Evolutionary conservation across 1,284 basidiomycete genomes (phyloP).

Genomic region (Cystobasidium slooffiae): DNA sequence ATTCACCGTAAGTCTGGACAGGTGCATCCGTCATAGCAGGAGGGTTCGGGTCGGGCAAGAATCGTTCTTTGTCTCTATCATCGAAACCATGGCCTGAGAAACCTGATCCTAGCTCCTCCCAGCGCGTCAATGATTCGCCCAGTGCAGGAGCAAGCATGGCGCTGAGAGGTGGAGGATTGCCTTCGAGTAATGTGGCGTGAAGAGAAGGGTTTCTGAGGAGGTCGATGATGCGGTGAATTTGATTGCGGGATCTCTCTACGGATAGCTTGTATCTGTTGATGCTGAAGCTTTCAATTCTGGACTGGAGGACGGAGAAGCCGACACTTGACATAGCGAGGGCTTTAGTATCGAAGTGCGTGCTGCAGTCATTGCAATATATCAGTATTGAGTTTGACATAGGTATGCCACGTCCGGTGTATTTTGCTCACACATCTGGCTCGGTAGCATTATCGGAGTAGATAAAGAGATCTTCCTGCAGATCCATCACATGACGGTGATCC

Average conservation of each 20-base stretch:
- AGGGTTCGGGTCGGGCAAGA: constrained; percentile 27
- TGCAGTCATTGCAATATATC: background rate
- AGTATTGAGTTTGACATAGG: background rate
- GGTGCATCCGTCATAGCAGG: background rate
- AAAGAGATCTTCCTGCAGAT: constrained; percentile 42
- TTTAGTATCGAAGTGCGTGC: constrained; percentile 29
- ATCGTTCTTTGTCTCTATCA: constrained; percentile 41
- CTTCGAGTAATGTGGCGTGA: constrained; percentile 14
- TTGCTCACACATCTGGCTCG: constrained; percentile 19
- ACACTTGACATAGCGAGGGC: constrained; percentile 22
- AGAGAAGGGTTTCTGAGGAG: constrained; percentile 18
- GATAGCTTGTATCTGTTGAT: constrained; percentile 41
- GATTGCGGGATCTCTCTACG: constrained; percentile 27
- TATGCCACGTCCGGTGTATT: background rate
- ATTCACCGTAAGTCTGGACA: constrained; percentile 2
- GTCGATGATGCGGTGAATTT: constrained; percentile 29
- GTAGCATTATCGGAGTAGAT: constrained; percentile 11
- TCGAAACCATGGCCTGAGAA: constrained; percentile 43
- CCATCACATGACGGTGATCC: constrained; percentile 44
- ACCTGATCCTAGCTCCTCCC: constrained; percentile 39
- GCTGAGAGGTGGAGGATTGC: constrained; percentile 27
- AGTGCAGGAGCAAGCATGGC: constrained; percentile 40
- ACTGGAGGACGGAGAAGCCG: constrained; percentile 34
- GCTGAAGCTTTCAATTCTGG: constrained; percentile 36
- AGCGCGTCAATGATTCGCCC: constrained; percentile 29